A percentile compares a stretch with the other conserved stretches of the same genome.
These are phyloP conservation scores for Gilbertella persicaria DNA, from an alignment of 371 early-diverging fungal species.

Conservation along the genomic window DNA sequence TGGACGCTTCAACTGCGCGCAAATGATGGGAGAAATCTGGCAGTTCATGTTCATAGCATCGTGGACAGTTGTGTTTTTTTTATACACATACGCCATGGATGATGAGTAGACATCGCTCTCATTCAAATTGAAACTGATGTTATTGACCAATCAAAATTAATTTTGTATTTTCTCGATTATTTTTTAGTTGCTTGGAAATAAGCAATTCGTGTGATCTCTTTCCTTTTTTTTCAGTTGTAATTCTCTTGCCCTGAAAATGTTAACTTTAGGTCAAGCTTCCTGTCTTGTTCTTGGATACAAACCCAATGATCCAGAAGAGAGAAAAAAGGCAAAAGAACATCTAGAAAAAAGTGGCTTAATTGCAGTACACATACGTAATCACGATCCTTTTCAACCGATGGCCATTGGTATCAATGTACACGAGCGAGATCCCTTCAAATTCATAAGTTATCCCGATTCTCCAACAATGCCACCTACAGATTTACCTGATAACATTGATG, in stretches of 20 bases:
- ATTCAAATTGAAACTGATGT: conserved; percentile 13
- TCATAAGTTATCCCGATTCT: conserved; percentile 23
- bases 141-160: conserved; percentile 14
- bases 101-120: conserved; percentile 10
- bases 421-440: conserved; percentile 23
- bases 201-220: conserved; percentile 1
- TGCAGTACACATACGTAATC: conserved; percentile 21
- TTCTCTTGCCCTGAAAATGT: conserved; percentile 16
- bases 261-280: conserved; percentile 26
- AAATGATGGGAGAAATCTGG: conserved; percentile 14
- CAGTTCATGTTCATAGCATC: conserved; percentile 12
- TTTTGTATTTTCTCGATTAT: conserved; percentile 2
- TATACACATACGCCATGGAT: conserved; percentile 10
- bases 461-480: conserved; percentile 13
- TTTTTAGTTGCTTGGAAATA: conserved; percentile 5
- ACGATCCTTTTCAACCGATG: conserved; percentile 21
- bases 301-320: conserved; percentile 20
- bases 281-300: conserved; percentile 23
- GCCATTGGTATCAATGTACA: conserved; percentile 22
- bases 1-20: conserved; percentile 8
- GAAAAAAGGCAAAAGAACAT: conserved; percentile 24
- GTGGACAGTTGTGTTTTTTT: conserved; percentile 12
- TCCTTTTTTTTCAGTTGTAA: conserved; percentile 7
- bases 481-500: conserved; percentile 10
- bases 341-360: conserved; percentile 24